Percentiles rank a stretch among this genome's conserved stretches.
Conservation (phyloP, 768 basidiomycete species). For the Kwoniella sp. region DNA sequence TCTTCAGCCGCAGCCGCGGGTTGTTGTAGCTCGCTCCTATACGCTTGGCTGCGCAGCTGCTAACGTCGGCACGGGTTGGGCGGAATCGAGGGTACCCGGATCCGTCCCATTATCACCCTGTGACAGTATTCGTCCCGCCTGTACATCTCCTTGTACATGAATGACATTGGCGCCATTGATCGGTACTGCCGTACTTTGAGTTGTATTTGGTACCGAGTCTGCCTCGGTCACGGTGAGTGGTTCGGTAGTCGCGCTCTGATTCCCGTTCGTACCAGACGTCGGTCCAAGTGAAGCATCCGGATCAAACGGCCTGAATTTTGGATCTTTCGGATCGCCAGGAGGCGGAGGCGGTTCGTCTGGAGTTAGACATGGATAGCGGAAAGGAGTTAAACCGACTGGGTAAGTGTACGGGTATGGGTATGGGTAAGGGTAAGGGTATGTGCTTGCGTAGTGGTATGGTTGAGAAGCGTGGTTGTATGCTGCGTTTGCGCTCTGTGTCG, state of each 20-base stretch:
- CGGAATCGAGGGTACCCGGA: too few relatives aligned
- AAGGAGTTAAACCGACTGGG: constrained; percentile 43
- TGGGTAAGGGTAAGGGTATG: not conserved
- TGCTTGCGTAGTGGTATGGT: not conserved
- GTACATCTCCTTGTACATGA: not conserved
- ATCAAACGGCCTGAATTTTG: constrained; percentile 38
- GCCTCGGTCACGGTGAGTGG: not conserved
- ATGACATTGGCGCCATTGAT: too few relatives aligned
- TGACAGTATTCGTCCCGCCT: too few relatives aligned
- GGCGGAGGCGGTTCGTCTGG: constrained; percentile 38
- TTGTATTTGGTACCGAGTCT: not conserved
- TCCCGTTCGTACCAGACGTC: not conserved
- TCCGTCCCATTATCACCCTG: too few relatives aligned
- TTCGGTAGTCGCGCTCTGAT: not conserved
- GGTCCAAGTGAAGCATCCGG: constrained; percentile 21
- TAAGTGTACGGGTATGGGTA: constrained; percentile 8
- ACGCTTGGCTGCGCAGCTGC: too few relatives aligned
- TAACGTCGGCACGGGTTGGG: too few relatives aligned
- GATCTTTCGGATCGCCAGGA: constrained; percentile 39
- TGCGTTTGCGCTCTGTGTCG: not conserved
- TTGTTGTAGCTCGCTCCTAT: too few relatives aligned
- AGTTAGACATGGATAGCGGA: constrained; percentile 41
- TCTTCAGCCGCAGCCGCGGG: too few relatives aligned
- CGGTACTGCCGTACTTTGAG: not conserved
- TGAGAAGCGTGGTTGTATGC: constrained; percentile 1